phyloP scores from a whole-genome alignment of 176 grass and related monocot genomes.

The Stipa capillata region DNA sequence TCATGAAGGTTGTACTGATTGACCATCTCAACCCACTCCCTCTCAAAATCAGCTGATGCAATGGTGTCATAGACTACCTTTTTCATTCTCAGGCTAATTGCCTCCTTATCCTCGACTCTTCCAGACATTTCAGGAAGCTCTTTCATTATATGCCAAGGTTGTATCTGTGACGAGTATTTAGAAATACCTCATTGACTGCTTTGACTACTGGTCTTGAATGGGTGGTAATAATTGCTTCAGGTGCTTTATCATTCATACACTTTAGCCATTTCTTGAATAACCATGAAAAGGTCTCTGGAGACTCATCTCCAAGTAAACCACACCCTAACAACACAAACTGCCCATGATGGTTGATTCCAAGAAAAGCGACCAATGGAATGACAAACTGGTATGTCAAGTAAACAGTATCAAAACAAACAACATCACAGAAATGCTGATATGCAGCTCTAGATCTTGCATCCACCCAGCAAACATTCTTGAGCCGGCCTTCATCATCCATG shows the following conservation, averaged over 20 bases:
- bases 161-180: conserved; percentile 59
- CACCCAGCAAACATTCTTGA: conserved; percentile 87
- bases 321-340: conserved; percentile 85
- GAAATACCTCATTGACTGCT: conserved; percentile 58
- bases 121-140: conserved; percentile 84
- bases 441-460: conserved; percentile 76
- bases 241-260: conserved; percentile 79
- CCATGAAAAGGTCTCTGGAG: conserved; percentile 74
- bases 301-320: conserved; percentile 71
- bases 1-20: conserved; percentile 63
- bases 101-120: conserved; percentile 77
- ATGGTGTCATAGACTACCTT: conserved; percentile 78
- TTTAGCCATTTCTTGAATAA: conserved; percentile 80
- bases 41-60: conserved; percentile 65
- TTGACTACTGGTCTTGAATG: conserved; percentile 57
- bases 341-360: conserved; percentile 83
- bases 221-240: conserved; percentile 69
- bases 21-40: conserved; percentile 77
- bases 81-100: conserved; percentile 70
- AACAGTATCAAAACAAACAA: conserved; percentile 73
- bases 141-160: conserved; percentile 95
- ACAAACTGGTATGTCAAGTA: conserved; percentile 67
- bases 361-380: conserved; percentile 73
- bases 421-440: conserved; percentile 73
- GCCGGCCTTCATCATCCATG: conserved; percentile 74